Evolutionary conservation across 805 yeast species (phyloP).

Genomic region (Torulaspora delbrueckii): DNA sequence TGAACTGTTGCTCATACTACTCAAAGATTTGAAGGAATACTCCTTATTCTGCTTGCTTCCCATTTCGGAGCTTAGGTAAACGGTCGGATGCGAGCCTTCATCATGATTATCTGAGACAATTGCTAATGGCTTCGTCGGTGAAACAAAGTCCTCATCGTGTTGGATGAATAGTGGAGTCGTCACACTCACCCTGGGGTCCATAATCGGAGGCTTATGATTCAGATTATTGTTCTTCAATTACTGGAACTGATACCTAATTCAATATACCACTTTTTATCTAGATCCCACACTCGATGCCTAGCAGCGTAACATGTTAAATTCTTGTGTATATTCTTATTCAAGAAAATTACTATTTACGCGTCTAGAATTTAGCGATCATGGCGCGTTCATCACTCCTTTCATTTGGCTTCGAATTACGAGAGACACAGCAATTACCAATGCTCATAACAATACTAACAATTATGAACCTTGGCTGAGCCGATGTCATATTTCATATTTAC

Average conservation of each 20-base stretch:
- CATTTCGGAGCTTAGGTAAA: background rate
- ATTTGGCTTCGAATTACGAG: too few species aligned
- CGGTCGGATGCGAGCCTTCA: background rate
- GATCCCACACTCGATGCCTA: too few species aligned
- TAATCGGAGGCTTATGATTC: constrained; percentile 1
- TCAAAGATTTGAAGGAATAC: constrained; percentile 1
- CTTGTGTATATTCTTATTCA: too few species aligned
- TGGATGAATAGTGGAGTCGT: constrained; percentile 10
- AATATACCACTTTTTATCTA: background rate
- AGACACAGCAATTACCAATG: too few species aligned
- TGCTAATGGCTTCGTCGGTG: constrained; percentile 11
- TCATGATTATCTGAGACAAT: background rate
- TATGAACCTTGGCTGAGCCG: too few species aligned
- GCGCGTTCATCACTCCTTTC: too few species aligned
- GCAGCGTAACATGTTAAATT: too few species aligned
- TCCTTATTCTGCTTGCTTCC: background rate
- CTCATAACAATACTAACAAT: too few species aligned
- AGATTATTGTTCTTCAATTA: background rate
- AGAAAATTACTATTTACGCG: too few species aligned
- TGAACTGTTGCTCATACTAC: constrained; percentile 6
- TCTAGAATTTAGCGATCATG: too few species aligned
- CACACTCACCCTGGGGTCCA: constrained; percentile 10
- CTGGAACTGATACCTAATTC: background rate
- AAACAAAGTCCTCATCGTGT: constrained; percentile 7
- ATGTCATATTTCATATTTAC: too few species aligned